Evolutionary conservation across 2,329 filamentous ascomycete genomes (phyloP), one percentile per base, ranked within the genome.

Genomic region (Pseudopyricularia javanii): DNA sequence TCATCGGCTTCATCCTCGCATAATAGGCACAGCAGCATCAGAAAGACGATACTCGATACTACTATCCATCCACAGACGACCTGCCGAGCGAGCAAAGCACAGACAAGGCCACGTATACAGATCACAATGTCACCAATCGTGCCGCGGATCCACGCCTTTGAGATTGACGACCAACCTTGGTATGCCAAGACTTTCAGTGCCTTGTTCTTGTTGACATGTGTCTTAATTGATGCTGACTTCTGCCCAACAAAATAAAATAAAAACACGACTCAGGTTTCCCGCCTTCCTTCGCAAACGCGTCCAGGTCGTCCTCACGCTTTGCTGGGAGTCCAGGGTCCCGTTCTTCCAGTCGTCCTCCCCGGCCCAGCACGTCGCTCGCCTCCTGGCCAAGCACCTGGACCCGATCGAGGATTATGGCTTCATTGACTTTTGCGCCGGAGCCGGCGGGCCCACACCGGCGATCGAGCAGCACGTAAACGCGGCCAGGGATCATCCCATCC

Each of bases 391-490:
- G 22, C 68, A 76, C 43, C 72, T 85, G 14, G 55, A 61, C 5
- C 61, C 69, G 26, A 68, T 79, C 1, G 67, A 71, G 17, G 65
- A 70, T 2, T 82, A 85, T 64, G 80, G 76, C 17, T 82, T 86
- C 59, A 75, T 90, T 56, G 86, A 91, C 68, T 87, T 89, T 66
- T 88, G 85, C 64, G 83, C 85, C 2, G 86, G 86, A 51, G 82
- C 77, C 14, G 86, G 86, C 40, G 86, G 86, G 0, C 84, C 84
- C 1, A 87, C 82, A 2, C 83, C 82, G 0, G 70, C 69, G 37
- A 80, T 87, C 50, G 83, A 85, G 64, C 70, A 68, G 11, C 68
- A 74, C 43, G 62, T 87, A 56, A 86, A 86, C 64, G 61, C 48
- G 64, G 67, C 57, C 62, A 73, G 33, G 59, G 56, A 40, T 58